Base-by-base conservation (phyloP, 371 early-diverging fungal genomes). In the Gilbertella persicaria region DNA sequence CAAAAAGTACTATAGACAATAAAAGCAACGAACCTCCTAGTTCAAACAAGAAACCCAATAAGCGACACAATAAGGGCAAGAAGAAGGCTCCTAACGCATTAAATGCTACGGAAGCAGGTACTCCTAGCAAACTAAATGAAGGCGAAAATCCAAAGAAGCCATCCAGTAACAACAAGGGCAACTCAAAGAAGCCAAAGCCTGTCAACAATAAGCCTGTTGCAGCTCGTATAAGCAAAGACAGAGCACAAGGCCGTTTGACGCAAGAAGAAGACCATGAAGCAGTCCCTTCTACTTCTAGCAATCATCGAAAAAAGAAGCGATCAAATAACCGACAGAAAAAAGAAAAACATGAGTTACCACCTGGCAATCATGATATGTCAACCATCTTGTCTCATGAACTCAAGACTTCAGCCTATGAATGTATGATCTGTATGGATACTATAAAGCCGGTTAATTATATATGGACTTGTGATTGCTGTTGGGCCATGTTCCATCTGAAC, bases 341-440 rank as follows among this genome's bases (percentile, higher is more conserved):
- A 28, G 28, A 30, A n/a, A 35, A 28, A 4, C 42, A 36, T 12
- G 45, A 53, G 25, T 33, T 63, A 26, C 50, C 58, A 28, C 29
- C 55, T 20, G 60, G 63, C 16, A 61, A 70, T 10, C 70, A 77
- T 14, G 88, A 88, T 64, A 73, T 90, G 51, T 62, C 84, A 37
- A 78, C 80, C 0, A 61, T 80, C 6, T 62, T 92, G 44, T 71
- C 82, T 2, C 72, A 79, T n/a, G 84, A 81, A 26, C 71, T 95
- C 35, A 75, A 71, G 19, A 80, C 72, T 6, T 77, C 84, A 5
- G 64, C 84, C 0, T 93, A 94, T 66, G 96, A 98, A 50, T 97
- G 97, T 69, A 92, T 95, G 95, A 85, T 96, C 24, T 97, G 97
- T 73, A 93, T 89, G 80, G 96, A 96, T 63, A 62, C 67, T 14